These are phyloP conservation scores for Entomortierella parvispora DNA, from an alignment of 192 early-diverging fungal genomes.

Conservation along the genomic window DNA sequence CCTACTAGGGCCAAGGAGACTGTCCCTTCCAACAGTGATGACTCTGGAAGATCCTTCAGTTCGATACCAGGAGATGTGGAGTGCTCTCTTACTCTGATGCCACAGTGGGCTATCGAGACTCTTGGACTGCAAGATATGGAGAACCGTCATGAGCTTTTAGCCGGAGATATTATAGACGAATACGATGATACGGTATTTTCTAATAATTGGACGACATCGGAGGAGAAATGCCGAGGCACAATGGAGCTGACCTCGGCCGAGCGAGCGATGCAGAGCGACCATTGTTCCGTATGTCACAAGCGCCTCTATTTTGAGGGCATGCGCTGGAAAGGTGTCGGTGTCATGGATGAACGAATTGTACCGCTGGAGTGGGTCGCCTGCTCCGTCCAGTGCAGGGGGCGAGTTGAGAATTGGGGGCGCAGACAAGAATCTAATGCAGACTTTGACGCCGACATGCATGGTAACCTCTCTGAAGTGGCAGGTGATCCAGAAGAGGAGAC, in stretches of 20 bases:
- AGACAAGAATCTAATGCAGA: not conserved
- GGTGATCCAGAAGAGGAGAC: not conserved
- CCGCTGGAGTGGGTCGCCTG: slow-evolving; percentile 49
- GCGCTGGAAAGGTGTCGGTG: slow-evolving; percentile 49
- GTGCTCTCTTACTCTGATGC: slow-evolving; percentile 28
- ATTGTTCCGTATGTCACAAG: slow-evolving; percentile 43
- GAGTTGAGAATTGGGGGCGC: slow-evolving; percentile 17
- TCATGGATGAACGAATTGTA: slow-evolving; percentile 51
- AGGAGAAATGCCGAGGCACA: not conserved
- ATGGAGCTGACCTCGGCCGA: slow-evolving; percentile 24
- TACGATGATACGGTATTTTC: too few relatives aligned
- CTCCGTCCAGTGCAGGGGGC: slow-evolving; percentile 38
- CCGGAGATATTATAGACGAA: not conserved
- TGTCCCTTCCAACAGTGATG: not conserved
- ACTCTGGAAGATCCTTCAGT: not conserved
- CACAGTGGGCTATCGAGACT: slow-evolving; percentile 31
- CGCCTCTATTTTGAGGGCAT: slow-evolving; percentile 40
- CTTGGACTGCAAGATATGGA: slow-evolving; percentile 18
- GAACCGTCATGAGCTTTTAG: slow-evolving; percentile 7
- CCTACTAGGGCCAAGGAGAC: slow-evolving; percentile 2
- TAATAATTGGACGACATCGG: too few relatives aligned
- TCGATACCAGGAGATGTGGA: not conserved
- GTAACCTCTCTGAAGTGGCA: not conserved
- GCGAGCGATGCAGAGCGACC: slow-evolving; percentile 30
- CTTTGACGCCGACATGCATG: not conserved